Conservation (phyloP, 148 eudicot species). For the Cornus kousa region DNA sequence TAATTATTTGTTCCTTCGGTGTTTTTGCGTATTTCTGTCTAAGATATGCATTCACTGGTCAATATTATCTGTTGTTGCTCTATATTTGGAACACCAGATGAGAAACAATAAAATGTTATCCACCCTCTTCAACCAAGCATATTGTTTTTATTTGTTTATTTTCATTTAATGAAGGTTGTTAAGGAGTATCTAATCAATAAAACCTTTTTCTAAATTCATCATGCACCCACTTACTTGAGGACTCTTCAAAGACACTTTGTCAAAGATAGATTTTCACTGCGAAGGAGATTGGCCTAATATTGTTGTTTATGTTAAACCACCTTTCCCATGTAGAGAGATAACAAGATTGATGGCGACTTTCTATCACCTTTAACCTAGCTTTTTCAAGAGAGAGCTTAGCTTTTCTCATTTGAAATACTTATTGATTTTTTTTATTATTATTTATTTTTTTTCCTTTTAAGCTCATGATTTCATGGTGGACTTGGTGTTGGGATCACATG, state of each 20-base stretch:
- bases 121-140: no score
- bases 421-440: no score
- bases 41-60: no score
- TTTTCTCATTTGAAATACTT: background rate
- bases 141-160: no score
- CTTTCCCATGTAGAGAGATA: no score
- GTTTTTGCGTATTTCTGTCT: no score
- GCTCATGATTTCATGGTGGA: constrained; percentile 6
- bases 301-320: no score
- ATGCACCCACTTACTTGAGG: background rate
- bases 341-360: background rate
- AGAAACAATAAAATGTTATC: no score
- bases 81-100: no score
- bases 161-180: background rate
- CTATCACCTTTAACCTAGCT: background rate
- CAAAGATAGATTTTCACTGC: background rate
- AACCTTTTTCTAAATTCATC: no score
- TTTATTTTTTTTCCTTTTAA: background rate
- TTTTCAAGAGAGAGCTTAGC: background rate
- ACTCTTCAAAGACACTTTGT: background rate
- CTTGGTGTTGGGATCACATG: background rate
- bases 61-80: no score
- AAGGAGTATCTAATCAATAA: background rate
- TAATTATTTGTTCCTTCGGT: no score
- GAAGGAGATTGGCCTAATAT: background rate